Conservation (phyloP, 441 rosid species). For the Erodium texanum region DNA sequence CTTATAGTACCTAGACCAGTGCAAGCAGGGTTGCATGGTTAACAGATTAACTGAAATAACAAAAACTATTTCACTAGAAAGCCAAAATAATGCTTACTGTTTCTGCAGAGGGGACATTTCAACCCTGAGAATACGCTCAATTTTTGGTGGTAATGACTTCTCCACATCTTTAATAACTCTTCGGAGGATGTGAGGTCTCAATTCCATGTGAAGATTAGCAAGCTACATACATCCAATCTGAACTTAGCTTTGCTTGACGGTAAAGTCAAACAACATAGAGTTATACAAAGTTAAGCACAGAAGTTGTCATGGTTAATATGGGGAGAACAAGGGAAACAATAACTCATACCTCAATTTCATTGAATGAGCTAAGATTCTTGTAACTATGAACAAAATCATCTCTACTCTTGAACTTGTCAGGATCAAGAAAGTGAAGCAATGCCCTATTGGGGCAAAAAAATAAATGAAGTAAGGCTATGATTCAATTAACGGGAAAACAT, state of each 20-base stretch:
- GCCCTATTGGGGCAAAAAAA: conserved; percentile 46
- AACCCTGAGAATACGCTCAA: conserved; percentile 97
- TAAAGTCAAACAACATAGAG: conserved; percentile 10
- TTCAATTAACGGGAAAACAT: too few relatives aligned
- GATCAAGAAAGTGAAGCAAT: conserved; percentile 94
- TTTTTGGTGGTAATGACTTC: conserved; percentile 97
- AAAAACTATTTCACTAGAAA: conserved; percentile 10
- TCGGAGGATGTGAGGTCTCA: conserved; percentile 97
- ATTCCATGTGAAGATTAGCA: conserved; percentile 93
- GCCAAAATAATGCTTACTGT: conserved; percentile 50
- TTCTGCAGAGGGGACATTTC: conserved; percentile 99
- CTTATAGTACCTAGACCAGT: conserved; percentile 72
- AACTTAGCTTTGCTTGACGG: background rate
- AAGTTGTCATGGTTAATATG: background rate
- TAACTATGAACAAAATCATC: conserved; percentile 95
- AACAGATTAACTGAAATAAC: conserved; percentile 8
- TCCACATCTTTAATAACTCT: conserved; percentile 99
- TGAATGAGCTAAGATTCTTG: conserved; percentile 95
- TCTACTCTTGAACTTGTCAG: conserved; percentile 81
- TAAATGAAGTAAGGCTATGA: background rate
- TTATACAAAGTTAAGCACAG: background rate
- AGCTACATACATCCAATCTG: conserved; percentile 40
- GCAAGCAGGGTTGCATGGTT: conserved; percentile 9
- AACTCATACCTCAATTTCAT: conserved; percentile 79
- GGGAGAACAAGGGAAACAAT: conserved; percentile 9